Conservation (phyloP, 495 filamentous ascomycete genomes). For the Neurospora sp. region DNA sequence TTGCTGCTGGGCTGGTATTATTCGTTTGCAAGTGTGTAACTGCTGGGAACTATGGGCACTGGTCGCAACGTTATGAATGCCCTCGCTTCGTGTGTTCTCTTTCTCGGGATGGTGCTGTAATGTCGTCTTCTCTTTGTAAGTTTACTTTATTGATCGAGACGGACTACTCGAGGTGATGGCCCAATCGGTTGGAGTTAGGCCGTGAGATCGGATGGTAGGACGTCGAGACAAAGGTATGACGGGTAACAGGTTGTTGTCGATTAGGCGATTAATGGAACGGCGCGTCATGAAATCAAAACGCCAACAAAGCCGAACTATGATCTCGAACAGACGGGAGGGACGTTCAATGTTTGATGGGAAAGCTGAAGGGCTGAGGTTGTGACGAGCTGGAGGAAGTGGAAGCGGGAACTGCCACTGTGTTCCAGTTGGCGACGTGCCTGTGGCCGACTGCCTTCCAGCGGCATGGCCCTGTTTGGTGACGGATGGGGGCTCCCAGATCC, state of each 20-base stretch:
- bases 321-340: neutral
- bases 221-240: neutral
- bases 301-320: neutral
- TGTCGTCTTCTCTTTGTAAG: neutral
- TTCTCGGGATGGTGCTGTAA: neutral
- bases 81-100: neutral
- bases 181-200: neutral
- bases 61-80: neutral
- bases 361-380: neutral
- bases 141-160: neutral
- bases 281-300: neutral
- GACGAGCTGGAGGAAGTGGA: neutral
- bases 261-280: neutral
- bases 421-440: neutral
- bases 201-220: neutral
- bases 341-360: neutral
- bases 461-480: neutral
- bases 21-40: neutral
- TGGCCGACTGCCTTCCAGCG: conserved; percentile 1
- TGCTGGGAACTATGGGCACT: neutral
- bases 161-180: neutral
- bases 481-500: neutral
- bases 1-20: neutral
- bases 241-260: neutral
- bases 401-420: conserved; percentile 2